phyloP scores from a whole-genome alignment of 306 rosid species.

The Prunus salicina region DNA sequence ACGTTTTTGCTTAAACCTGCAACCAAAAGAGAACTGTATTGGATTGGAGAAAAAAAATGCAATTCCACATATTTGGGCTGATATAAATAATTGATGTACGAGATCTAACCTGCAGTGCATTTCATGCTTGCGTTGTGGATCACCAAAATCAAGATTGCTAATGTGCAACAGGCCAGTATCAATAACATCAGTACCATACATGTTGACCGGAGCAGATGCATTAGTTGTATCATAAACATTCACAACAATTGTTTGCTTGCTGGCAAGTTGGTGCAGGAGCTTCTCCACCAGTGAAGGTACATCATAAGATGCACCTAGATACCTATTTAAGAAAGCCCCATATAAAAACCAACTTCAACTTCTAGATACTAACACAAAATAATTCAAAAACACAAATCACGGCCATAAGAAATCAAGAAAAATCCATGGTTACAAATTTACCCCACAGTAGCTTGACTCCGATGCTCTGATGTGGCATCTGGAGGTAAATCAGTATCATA shows the following conservation, averaged over 20 bases:
- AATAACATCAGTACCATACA: constrained; percentile 78
- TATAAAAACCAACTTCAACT: constrained; percentile 25
- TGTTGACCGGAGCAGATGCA: constrained; percentile 64
- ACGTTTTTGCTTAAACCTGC: constrained; percentile 83
- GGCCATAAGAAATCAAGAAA: constrained; percentile 6
- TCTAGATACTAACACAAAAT: constrained; percentile 10
- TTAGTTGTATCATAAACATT: constrained; percentile 90
- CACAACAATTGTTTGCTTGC: constrained; percentile 95
- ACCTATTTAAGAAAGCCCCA: constrained; percentile 41
- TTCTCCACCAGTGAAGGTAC: constrained; percentile 94
- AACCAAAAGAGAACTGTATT: constrained; percentile 9
- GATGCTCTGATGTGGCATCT: constrained; percentile 67
- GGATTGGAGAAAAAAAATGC: not conserved
- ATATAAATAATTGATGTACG: constrained; percentile 5
- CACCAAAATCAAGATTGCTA: constrained; percentile 87
- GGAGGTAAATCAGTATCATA: constrained; percentile 62
- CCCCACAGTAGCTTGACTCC: constrained; percentile 85
- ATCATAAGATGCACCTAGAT: constrained; percentile 94
- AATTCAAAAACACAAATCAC: not conserved
- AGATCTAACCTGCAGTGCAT: constrained; percentile 93
- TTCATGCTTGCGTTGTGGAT: constrained; percentile 92
- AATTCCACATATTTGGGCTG: constrained; percentile 15
- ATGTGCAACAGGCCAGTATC: constrained; percentile 71
- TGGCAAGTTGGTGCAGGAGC: constrained; percentile 97
- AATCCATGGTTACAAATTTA: constrained; percentile 31